Evolutionary conservation across 768 basidiomycete genomes (phyloP).

Genomic region (Agaricus sinodeliciosus): DNA sequence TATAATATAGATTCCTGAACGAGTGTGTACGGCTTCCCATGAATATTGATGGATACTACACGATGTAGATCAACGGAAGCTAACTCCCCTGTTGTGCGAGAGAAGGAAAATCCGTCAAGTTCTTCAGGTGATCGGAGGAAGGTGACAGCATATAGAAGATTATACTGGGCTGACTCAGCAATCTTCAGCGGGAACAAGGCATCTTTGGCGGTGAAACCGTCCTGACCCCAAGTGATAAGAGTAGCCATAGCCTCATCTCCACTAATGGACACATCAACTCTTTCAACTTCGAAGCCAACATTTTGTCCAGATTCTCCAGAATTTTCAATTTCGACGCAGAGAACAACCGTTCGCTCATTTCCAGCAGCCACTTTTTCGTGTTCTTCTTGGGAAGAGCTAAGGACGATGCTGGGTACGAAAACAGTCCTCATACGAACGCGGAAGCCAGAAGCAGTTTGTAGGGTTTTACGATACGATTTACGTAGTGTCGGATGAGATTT

Average conservation of each 20-base stretch:
- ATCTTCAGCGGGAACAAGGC: conserved; percentile 68
- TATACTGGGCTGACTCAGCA: conserved; percentile 74
- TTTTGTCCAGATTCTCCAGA: conserved; percentile 53
- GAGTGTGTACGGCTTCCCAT: conserved; percentile 59
- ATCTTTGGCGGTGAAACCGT: conserved; percentile 35
- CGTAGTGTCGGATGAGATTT: conserved; percentile 63
- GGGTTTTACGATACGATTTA: conserved; percentile 78
- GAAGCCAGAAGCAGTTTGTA: conserved; percentile 78
- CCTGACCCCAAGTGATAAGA: conserved; percentile 51
- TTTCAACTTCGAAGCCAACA: conserved; percentile 71
- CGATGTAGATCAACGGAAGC: conserved; percentile 51
- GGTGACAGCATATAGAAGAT: conserved; percentile 84
- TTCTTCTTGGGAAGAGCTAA: conserved; percentile 45
- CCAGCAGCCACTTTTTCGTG: conserved; percentile 58
- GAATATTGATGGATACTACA: conserved; percentile 73
- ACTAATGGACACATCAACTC: conserved; percentile 67
- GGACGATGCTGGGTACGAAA: conserved; percentile 78
- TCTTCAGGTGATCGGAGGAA: conserved; percentile 65
- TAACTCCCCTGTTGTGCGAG: conserved; percentile 19
- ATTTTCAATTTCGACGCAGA: conserved; percentile 91
- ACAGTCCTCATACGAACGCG: conserved; percentile 92
- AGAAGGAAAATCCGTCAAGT: conserved; percentile 35
- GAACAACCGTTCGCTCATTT: conserved; percentile 76
- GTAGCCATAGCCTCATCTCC: conserved; percentile 51
- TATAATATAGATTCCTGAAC: conserved; percentile 27